These are phyloP conservation scores for Nicotiana benthamiana DNA, from an alignment of 257 asterid species.

Conservation along the genomic window DNA sequence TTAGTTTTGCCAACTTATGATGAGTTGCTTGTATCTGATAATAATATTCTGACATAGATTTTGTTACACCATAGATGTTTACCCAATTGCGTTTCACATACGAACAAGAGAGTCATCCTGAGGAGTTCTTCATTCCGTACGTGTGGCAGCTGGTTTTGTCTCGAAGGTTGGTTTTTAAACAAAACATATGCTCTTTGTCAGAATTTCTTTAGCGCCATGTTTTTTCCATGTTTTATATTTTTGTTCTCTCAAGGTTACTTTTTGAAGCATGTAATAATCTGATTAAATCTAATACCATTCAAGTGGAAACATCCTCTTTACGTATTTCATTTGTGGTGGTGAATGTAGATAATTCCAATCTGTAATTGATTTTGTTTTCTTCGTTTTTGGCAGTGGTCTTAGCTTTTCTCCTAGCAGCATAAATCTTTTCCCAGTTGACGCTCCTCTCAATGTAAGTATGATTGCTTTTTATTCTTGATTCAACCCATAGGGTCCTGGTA, in stretches of 20 bases:
- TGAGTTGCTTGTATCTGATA: constrained; percentile 2
- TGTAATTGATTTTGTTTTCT: constrained; percentile 4
- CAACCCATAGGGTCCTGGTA: not conserved
- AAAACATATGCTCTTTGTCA: not conserved
- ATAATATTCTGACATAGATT: not conserved
- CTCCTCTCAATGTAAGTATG: constrained; percentile 50
- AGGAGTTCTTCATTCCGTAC: constrained; percentile 91
- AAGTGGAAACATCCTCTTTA: not conserved
- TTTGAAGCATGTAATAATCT: not conserved
- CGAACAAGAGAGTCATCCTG: constrained; percentile 95
- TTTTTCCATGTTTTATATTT: not conserved
- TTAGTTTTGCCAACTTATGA: not conserved
- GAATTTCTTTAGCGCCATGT: not conserved
- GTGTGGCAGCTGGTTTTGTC: constrained; percentile 82
- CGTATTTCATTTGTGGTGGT: not conserved
- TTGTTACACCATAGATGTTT: constrained; percentile 40
- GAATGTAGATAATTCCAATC: not conserved
- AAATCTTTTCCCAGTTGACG: constrained; percentile 55
- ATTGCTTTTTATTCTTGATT: not conserved
- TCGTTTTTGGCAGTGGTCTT: constrained; percentile 40
- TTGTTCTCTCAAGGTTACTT: not conserved
- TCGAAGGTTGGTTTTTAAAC: constrained; percentile 37
- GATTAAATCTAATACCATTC: not conserved
- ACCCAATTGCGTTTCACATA: constrained; percentile 74
- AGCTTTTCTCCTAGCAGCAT: constrained; percentile 53